phyloP scores from a whole-genome alignment of 2,329 filamentous ascomycete species.

The Colletotrichum incanum region DNA sequence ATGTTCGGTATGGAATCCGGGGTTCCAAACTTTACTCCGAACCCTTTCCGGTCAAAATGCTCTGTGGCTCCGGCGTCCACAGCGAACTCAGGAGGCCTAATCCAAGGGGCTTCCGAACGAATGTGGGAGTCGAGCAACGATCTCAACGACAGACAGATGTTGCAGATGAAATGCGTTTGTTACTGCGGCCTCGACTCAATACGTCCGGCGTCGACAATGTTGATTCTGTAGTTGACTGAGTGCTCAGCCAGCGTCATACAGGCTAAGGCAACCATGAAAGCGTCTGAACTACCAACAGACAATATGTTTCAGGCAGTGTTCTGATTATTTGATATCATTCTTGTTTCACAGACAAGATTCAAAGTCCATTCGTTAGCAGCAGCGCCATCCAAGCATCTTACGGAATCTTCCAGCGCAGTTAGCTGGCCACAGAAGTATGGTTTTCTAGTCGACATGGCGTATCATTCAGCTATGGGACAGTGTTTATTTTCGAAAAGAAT shows the following conservation, averaged over 20 bases:
- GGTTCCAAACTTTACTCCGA: neutral
- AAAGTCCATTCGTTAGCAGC: no score
- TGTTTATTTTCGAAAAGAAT: no score
- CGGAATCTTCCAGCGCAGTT: no score
- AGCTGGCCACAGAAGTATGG: no score
- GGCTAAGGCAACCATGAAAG: neutral
- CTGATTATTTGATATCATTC: no score
- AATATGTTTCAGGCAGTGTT: neutral
- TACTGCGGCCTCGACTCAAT: neutral
- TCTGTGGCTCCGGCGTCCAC: neutral
- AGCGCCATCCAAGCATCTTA: no score
- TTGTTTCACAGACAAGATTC: no score
- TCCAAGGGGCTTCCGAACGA: neutral
- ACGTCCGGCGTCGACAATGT: neutral
- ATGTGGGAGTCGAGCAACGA: neutral
- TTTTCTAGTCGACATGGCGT: no score
- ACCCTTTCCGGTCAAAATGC: slow-evolving; percentile 4
- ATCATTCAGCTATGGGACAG: no score
- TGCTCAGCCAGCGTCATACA: neutral
- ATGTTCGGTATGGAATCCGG: neutral
- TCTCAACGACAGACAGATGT: neutral
- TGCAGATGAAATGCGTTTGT: neutral
- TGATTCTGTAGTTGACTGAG: neutral
- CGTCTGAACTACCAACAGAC: no score
- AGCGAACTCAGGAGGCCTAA: neutral